Conservation (phyloP, 768 basidiomycete species). For the Solioccasus polychromus region DNA sequence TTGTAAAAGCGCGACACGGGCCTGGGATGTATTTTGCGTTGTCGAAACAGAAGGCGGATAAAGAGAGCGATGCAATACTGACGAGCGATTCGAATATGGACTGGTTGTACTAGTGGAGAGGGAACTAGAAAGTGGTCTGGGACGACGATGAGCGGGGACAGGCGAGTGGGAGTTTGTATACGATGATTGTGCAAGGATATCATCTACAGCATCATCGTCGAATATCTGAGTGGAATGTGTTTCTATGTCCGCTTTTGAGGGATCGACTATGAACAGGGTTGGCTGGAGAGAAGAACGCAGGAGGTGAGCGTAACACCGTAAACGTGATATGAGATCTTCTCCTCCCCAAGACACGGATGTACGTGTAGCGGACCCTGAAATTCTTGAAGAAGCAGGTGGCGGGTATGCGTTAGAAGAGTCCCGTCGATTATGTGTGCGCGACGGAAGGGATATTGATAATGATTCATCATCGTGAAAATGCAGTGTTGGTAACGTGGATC, state of each 20-base stretch:
- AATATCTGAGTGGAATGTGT: conserved; percentile 84
- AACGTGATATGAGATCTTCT: conserved; percentile 75
- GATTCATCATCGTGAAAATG: conserved; percentile 99
- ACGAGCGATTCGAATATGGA: conserved; percentile 65
- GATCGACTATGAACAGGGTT: conserved; percentile 86
- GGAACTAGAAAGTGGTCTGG: conserved; percentile 61
- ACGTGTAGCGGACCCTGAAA: conserved; percentile 39
- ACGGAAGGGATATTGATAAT: conserved; percentile 59
- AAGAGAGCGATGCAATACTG: conserved; percentile 78
- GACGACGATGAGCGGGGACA: conserved; percentile 78
- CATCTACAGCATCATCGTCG: conserved; percentile 83
- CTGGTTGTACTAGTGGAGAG: conserved; percentile 38
- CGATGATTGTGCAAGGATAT: conserved; percentile 78
- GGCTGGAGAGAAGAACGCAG: conserved; percentile 85
- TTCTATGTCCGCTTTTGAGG: conserved; percentile 89
- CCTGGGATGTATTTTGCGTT: conserved; percentile 58
- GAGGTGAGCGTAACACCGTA: conserved; percentile 76
- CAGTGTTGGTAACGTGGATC: conserved; percentile 82
- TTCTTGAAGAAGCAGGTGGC: conserved; percentile 53
- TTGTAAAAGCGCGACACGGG: conserved; percentile 81
- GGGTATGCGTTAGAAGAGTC: conserved; percentile 55
- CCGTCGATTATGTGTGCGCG: conserved; percentile 34
- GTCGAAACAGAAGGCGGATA: conserved; percentile 50
- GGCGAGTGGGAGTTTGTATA: conserved; percentile 77
- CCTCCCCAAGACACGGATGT: conserved; percentile 74